A percentile compares a stretch with the other conserved stretches of the same genome.
Evolutionary conservation across 306 rosid species (phyloP).

Genomic region (Citrullus amarus): DNA sequence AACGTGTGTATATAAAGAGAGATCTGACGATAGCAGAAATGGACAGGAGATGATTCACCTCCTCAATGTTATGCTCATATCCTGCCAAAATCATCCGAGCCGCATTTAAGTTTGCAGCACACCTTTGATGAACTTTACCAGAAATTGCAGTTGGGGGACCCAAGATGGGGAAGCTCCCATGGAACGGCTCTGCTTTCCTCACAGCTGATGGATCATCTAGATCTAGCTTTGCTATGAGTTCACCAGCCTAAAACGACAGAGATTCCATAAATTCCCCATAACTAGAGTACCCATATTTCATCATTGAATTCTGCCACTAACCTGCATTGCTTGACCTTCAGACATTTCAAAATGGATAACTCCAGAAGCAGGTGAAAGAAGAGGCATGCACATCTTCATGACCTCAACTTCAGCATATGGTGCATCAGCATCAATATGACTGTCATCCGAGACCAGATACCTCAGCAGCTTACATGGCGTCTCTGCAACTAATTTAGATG

Average conservation of each 20-base stretch:
- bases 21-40: neutral
- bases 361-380: slow-evolving; percentile 98
- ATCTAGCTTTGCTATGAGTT: slow-evolving; percentile 89
- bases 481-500: slow-evolving; percentile 89
- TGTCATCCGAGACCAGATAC: slow-evolving; percentile 56
- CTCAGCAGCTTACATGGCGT: slow-evolving; percentile 94
- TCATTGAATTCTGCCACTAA: slow-evolving; percentile 17
- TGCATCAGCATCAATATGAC: slow-evolving; percentile 77
- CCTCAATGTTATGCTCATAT: slow-evolving; percentile 83
- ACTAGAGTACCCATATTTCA: slow-evolving; percentile 1
- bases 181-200: slow-evolving; percentile 83
- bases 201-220: slow-evolving; percentile 97
- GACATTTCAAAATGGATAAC: slow-evolving; percentile 68
- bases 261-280: slow-evolving; percentile 7
- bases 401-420: slow-evolving; percentile 99
- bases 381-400: slow-evolving; percentile 99
- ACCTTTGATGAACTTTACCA: slow-evolving; percentile 93
- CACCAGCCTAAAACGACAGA: slow-evolving; percentile 58
- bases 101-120: slow-evolving; percentile 77
- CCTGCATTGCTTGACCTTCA: slow-evolving; percentile 99
- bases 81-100: slow-evolving; percentile 96
- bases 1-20: neutral
- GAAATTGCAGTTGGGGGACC: slow-evolving; percentile 90
- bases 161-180: slow-evolving; percentile 71
- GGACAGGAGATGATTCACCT: slow-evolving; percentile 37